phyloP scores from a whole-genome alignment of 192 early-diverging fungal species.

The Linnemannia hyalina region DNA sequence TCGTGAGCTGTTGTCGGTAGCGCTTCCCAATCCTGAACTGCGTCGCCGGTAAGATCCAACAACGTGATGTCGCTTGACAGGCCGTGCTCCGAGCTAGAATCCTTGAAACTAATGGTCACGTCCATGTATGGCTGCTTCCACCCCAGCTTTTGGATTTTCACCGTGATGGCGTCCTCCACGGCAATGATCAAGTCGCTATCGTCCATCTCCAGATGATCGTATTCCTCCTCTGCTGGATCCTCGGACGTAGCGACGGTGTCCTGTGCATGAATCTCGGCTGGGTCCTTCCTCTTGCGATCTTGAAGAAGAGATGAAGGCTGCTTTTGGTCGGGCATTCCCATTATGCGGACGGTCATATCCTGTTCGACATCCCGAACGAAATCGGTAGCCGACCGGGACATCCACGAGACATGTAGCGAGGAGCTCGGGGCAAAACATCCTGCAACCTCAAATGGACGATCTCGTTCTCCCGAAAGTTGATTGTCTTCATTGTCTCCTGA shows the following conservation, averaged over 20 bases:
- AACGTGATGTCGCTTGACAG: conserved; percentile 17
- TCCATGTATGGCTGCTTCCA: conserved; percentile 52
- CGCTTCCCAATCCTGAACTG: conserved; percentile 41
- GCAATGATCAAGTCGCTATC: conserved; percentile 42
- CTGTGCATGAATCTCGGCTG: conserved; percentile 32
- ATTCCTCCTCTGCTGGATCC: conserved; percentile 24
- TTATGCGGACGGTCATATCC: conserved; percentile 31
- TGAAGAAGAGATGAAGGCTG: conserved; percentile 37
- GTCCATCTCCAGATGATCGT: conserved; percentile 48
- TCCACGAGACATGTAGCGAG: conserved; percentile 42
- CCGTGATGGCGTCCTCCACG: conserved; percentile 8
- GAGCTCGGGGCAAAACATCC: conserved; percentile 51
- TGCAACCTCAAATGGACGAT: conserved; percentile 19
- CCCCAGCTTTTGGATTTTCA: conserved; percentile 28
- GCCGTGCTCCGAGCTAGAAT: conserved; percentile 2
- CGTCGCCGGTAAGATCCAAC: conserved; percentile 24
- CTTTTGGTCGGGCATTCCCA: conserved; percentile 38
- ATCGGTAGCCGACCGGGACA: conserved; percentile 7
- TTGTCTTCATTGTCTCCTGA: not conserved
- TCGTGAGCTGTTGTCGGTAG: not conserved
- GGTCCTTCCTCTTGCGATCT: conserved; percentile 46
- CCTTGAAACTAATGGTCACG: conserved; percentile 3
- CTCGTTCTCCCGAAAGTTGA: not conserved
- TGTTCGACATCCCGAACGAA: conserved; percentile 50
- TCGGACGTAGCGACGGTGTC: conserved; percentile 15